phyloP scores from a whole-genome alignment of 164 flowering plant species.

The Warburgia ugandensis region DNA sequence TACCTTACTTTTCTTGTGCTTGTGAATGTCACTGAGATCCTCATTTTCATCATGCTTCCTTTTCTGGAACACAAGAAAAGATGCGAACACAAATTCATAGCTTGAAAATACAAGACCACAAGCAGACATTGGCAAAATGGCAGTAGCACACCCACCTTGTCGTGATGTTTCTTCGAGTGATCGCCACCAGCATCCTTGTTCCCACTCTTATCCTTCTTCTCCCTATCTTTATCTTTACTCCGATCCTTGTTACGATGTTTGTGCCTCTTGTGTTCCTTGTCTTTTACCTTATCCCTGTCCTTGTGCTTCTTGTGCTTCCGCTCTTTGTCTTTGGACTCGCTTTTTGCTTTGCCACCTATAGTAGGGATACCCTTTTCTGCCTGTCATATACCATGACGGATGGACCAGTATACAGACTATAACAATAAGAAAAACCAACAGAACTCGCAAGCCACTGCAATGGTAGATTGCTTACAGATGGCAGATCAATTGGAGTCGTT shows the following conservation, averaged over 20 bases:
- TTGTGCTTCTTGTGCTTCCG: constrained; percentile 69
- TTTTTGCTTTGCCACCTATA: constrained; percentile 38
- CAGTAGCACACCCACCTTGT: constrained; percentile 39
- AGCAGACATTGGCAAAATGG: neutral
- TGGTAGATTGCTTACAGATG: constrained; percentile 41
- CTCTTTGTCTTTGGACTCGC: constrained; percentile 64
- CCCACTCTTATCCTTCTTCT: constrained; percentile 60
- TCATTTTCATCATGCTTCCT: constrained; percentile 73
- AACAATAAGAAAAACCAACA: neutral
- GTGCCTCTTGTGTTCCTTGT: constrained; percentile 72
- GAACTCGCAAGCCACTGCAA: neutral
- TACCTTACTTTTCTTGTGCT: constrained; percentile 69
- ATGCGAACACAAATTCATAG: neutral
- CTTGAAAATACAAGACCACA: neutral
- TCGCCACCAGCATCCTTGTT: constrained; percentile 54
- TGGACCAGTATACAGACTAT: neutral
- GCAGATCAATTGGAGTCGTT: constrained; percentile 51
- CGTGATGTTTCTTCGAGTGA: constrained; percentile 59
- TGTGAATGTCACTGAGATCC: constrained; percentile 52
- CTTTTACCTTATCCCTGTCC: constrained; percentile 66
- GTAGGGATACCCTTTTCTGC: constrained; percentile 71
- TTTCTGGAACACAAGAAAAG: constrained; percentile 41
- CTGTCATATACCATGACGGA: constrained; percentile 18
- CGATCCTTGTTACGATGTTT: constrained; percentile 66
- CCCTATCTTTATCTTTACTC: constrained; percentile 66